phyloP scores from a whole-genome alignment of 306 rosid species.

The Fragaria nilgerrensis region DNA sequence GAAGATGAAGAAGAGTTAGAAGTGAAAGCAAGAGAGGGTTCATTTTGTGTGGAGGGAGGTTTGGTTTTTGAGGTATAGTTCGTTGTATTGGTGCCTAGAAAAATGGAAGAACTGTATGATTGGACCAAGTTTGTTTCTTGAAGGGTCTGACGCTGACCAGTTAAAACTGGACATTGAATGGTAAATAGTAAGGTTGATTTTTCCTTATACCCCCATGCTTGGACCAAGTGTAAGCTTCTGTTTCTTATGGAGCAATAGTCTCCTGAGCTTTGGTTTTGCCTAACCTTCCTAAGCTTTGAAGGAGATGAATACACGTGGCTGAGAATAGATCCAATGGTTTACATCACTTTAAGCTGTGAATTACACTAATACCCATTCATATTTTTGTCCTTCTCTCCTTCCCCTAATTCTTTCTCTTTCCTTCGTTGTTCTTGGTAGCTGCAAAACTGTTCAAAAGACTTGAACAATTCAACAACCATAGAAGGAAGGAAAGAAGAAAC shows the following conservation, averaged over 20 bases:
- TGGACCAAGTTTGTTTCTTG: background rate
- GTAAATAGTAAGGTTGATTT: background rate
- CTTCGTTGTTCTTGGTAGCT: no score
- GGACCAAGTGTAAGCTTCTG: background rate
- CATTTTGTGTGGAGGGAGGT: conserved; percentile 12
- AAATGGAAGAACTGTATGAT: conserved; percentile 8
- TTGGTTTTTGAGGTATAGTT: background rate
- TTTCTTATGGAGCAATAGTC: background rate
- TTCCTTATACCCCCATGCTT: background rate
- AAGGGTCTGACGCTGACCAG: background rate
- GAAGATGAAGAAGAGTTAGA: background rate
- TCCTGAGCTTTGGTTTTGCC: no score
- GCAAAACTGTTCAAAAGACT: no score
- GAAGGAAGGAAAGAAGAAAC: no score
- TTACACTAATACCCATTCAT: no score
- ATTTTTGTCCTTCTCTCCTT: no score
- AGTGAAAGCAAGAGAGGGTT: conserved; percentile 14
- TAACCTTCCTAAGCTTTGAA: no score
- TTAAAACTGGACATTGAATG: background rate
- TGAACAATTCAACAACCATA: no score
- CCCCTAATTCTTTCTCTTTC: no score
- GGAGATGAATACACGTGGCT: no score
- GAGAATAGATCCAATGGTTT: no score
- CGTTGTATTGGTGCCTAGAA: conserved; percentile 9
- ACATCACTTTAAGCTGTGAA: no score